Conservation (phyloP, 1,284 basidiomycete species). For the Ganoderma resinaceum region DNA sequence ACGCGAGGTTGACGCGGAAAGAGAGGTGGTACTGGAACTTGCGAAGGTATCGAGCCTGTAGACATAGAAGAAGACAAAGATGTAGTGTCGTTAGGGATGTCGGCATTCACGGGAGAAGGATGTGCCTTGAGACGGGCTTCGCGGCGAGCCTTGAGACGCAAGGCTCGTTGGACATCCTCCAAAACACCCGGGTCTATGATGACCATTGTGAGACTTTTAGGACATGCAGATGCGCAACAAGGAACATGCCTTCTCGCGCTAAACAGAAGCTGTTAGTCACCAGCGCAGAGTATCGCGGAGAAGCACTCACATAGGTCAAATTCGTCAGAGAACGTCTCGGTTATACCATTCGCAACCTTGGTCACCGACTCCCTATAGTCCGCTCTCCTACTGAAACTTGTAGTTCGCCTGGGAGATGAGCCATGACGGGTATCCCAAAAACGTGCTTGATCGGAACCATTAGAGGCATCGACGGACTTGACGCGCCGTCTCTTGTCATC, state of each 20-base stretch:
- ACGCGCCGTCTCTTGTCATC: slow-evolving; percentile 41
- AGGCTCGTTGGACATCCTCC: slow-evolving; percentile 76
- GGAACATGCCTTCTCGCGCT: slow-evolving; percentile 71
- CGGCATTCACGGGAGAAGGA: slow-evolving; percentile 37
- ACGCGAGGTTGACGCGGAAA: slow-evolving; percentile 23
- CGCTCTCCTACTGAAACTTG: slow-evolving; percentile 27
- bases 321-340: slow-evolving; percentile 65
- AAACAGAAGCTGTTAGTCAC: slow-evolving; percentile 5
- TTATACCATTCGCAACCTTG: slow-evolving; percentile 23
- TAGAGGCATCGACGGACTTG: slow-evolving; percentile 36
- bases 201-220: slow-evolving; percentile 20
- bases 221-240: slow-evolving; percentile 2
- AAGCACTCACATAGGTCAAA: slow-evolving; percentile 69
- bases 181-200: slow-evolving; percentile 70
- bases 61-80: slow-evolving; percentile 37
- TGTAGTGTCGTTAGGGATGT: slow-evolving; percentile 33
- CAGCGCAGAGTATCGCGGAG: not conserved
- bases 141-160: slow-evolving; percentile 72
- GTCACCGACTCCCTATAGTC: slow-evolving; percentile 24
- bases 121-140: slow-evolving; percentile 64
- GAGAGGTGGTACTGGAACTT: slow-evolving; percentile 16
- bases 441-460: slow-evolving; percentile 24
- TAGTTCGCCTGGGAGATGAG: slow-evolving; percentile 28
- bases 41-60: slow-evolving; percentile 44
- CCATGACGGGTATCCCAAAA: slow-evolving; percentile 19